phyloP scores from a whole-genome alignment of 75 land plant genomes.

The Larix kaempferi region DNA sequence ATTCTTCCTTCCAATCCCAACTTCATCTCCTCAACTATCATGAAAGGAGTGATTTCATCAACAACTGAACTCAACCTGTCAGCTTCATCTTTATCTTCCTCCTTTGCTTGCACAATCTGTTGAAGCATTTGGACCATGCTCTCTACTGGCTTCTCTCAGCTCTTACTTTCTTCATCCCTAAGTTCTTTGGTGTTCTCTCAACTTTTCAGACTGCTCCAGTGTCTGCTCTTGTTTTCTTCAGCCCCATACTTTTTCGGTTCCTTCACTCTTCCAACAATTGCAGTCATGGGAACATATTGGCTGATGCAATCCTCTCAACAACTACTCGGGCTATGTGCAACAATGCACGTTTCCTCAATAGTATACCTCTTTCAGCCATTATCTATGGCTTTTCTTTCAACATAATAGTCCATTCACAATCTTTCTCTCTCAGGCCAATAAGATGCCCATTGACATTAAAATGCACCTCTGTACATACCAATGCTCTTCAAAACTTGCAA shows the following conservation, averaged over 20 bases:
- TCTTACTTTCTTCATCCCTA: neutral
- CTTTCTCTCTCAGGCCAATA: neutral
- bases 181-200: neutral
- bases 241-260: neutral
- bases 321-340: neutral
- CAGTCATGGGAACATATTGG: neutral
- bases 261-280: neutral
- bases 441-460: neutral
- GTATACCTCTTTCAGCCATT: neutral
- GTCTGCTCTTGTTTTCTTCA: neutral
- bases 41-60: neutral
- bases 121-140: neutral
- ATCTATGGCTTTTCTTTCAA: neutral
- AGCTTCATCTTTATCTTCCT: neutral
- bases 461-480: neutral
- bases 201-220: neutral
- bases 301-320: neutral
- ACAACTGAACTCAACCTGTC: neutral
- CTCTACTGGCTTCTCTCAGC: neutral
- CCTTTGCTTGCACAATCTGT: neutral
- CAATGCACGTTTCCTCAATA: neutral
- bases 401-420: neutral
- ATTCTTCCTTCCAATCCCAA: neutral
- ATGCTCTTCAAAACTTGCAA: neutral
- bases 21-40: neutral